Evolutionary conservation across 495 filamentous ascomycete species (phyloP).

Genomic region (Opeltia flavorubescens): DNA sequence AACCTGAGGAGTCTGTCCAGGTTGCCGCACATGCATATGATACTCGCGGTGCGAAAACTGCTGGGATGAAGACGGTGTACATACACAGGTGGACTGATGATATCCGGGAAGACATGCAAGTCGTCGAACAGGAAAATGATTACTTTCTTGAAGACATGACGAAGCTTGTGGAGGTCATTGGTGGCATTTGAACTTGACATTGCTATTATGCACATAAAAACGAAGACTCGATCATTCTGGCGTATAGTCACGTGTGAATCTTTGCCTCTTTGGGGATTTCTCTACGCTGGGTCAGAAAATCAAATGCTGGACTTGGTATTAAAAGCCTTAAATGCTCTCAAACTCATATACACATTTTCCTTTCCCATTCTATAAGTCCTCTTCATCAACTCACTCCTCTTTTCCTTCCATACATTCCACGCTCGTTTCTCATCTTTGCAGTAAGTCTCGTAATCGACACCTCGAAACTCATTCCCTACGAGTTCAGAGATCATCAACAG

Average conservation of each 20-base stretch:
- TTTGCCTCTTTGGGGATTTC: too few species aligned
- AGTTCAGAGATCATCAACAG: too few species aligned
- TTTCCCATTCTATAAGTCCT: too few species aligned
- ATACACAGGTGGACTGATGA: conserved; percentile 41
- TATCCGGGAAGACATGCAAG: conserved; percentile 32
- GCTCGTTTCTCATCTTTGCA: too few species aligned
- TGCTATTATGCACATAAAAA: not conserved
- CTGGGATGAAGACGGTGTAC: conserved; percentile 37
- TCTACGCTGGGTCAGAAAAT: too few species aligned
- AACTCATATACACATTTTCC: too few species aligned
- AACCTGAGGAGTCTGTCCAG: conserved; percentile 33
- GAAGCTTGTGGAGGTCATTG: conserved; percentile 15
- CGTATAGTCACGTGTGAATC: not conserved
- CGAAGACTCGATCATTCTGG: not conserved
- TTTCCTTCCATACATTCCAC: too few species aligned
- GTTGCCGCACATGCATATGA: conserved; percentile 44
- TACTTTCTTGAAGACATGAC: conserved; percentile 32
- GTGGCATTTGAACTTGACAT: conserved; percentile 7
- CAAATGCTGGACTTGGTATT: too few species aligned
- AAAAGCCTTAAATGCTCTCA: too few species aligned
- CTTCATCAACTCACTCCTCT: too few species aligned
- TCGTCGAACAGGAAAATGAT: conserved; percentile 30
- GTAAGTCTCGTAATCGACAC: too few species aligned
- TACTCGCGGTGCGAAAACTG: conserved; percentile 27
- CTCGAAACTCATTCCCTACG: too few species aligned